Percentiles rank a stretch among this genome's conserved stretches.
Conservation (phyloP, 148 eudicot species). For the Heliosperma pusillum region DNA sequence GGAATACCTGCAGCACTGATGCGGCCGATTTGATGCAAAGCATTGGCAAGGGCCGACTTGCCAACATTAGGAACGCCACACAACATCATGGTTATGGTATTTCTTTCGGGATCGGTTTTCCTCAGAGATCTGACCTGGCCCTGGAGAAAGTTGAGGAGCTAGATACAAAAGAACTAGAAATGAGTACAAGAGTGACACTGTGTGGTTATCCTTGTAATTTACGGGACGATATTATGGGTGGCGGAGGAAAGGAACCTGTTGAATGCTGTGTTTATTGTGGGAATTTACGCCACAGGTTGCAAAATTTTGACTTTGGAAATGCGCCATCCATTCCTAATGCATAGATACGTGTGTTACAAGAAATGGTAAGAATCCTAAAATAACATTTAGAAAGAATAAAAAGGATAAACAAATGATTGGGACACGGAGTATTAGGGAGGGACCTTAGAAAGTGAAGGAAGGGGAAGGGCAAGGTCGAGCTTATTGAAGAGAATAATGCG, state of each 20-base stretch:
- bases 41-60: constrained; percentile 17
- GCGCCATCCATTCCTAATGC: constrained; percentile 50
- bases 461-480: constrained; percentile 62
- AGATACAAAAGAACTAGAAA: background rate
- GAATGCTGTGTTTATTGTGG: constrained; percentile 65
- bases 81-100: constrained; percentile 19
- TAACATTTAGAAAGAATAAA: background rate
- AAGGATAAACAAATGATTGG: background rate
- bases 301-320: constrained; percentile 36
- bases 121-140: constrained; percentile 8
- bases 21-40: constrained; percentile 16
- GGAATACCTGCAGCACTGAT: constrained; percentile 15
- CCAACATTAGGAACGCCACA: constrained; percentile 16
- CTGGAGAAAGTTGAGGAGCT: constrained; percentile 17
- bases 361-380: background rate
- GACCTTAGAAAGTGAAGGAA: constrained; percentile 53
- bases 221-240: background rate
- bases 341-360: constrained; percentile 3
- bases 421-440: background rate
- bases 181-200: background rate
- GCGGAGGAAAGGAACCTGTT: constrained; percentile 44
- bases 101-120: constrained; percentile 10
- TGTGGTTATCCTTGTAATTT: background rate
- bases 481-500: constrained; percentile 69
- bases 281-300: constrained; percentile 51